These are phyloP conservation scores for Blastobotrys attinorum DNA, from an alignment of 805 yeast genomes.

Conservation along the genomic window DNA sequence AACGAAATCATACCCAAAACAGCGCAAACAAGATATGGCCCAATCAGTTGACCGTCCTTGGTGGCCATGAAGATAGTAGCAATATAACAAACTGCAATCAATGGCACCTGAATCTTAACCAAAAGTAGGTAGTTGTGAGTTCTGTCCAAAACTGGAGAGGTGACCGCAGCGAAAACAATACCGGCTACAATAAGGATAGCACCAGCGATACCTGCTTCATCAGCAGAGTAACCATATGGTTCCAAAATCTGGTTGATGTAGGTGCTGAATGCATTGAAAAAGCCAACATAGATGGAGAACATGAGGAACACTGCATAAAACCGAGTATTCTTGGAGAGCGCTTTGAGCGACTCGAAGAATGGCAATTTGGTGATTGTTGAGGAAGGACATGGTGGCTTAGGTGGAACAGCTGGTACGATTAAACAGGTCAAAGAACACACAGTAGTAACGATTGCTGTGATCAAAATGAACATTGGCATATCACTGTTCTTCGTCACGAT, in stretches of 20 bases:
- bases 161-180: slow-evolving; percentile 23
- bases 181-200: slow-evolving; percentile 27
- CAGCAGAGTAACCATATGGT: slow-evolving; percentile 28
- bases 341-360: slow-evolving; percentile 16
- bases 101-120: slow-evolving; percentile 22
- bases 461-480: slow-evolving; percentile 19
- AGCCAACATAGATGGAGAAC: slow-evolving; percentile 28
- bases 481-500: slow-evolving; percentile 19
- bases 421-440: slow-evolving; percentile 17
- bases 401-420: slow-evolving; percentile 21
- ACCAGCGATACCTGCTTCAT: slow-evolving; percentile 29
- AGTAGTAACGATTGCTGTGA: slow-evolving; percentile 21
- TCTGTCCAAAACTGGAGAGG: slow-evolving; percentile 26
- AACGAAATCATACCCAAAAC: slow-evolving; percentile 27
- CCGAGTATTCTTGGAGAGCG: slow-evolving; percentile 11
- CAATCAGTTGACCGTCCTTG: slow-evolving; percentile 20
- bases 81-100: slow-evolving; percentile 24
- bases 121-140: slow-evolving; percentile 19
- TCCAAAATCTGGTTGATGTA: slow-evolving; percentile 26
- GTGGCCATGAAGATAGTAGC: slow-evolving; percentile 26
- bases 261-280: slow-evolving; percentile 27
- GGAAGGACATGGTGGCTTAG: slow-evolving; percentile 28
- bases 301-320: slow-evolving; percentile 17
- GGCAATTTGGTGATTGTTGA: slow-evolving; percentile 22
- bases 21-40: slow-evolving; percentile 26